Evolutionary conservation across 495 filamentous ascomycete genomes (phyloP), one percentile per base, ranked within the genome.

Genomic region (Trichoderma gamsii): DNA sequence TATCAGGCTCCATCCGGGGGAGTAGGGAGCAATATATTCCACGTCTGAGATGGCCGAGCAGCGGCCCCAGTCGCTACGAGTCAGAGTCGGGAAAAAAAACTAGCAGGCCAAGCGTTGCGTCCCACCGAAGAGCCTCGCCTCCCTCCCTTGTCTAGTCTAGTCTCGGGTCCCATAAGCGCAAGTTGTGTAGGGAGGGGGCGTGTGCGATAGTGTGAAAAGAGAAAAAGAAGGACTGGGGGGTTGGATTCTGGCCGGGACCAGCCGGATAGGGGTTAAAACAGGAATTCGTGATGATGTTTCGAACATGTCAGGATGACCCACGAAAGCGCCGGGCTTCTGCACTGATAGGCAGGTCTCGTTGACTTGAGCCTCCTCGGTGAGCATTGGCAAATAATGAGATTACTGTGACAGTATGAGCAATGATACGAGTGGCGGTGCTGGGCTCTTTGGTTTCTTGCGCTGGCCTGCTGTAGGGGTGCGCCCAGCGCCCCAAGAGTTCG

Each of bases 101-200:
- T 61, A 29, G 23, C 23, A 16, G 4, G 29, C 29, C 29, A 56
- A 25, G 3, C 9, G 51, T 61, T 61, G 56, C 25, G 56, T 61
- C 56, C 56, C 56, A 61, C 56, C 56, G 13, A 61, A 61, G 56
- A 61, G 56, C 56, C 56, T 61, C 56, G 56, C 56, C 56, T 61
- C 56, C 56, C 56, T 61, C 56, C 56, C 56, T 21, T 61, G 23
- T 25, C 56, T 61, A 11, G 56, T 6, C 8, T 29, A 61, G 23
- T 15, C 44, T n/a, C 13, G 44, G 44, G 15, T 11, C n/a, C 15
- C 44, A 49, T 49, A 1, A 49, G 44, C 44, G 44, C 44, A 49
- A 38, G 2, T 38, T 38, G 35, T 5, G 35, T 2, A 38, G 35
- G 35, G 44, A 49, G 44, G 44, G 44, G 21, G 56, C 23, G 23